Evolutionary conservation across 164 flowering plant genomes (phyloP).

Genomic region (Stephania cephalantha): DNA sequence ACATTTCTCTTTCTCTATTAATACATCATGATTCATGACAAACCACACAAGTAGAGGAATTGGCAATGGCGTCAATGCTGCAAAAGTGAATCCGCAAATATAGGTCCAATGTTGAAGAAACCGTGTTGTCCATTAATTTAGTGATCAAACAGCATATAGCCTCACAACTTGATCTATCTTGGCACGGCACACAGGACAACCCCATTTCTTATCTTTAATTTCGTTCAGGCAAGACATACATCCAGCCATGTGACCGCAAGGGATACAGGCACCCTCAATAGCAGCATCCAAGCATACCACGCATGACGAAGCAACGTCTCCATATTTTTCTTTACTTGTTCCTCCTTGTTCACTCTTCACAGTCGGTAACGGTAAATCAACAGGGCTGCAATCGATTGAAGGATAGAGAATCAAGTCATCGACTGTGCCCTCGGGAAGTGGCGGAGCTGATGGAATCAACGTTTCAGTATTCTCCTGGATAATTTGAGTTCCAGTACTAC

Average conservation of each 20-base stretch:
- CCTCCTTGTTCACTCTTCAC: slow-evolving; percentile 15
- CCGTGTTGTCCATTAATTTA: neutral
- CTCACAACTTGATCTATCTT: slow-evolving; percentile 66
- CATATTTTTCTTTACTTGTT: slow-evolving; percentile 21
- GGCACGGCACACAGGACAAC: slow-evolving; percentile 94
- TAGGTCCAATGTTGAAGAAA: neutral
- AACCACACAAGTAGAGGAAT: neutral
- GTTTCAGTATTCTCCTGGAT: slow-evolving; percentile 13
- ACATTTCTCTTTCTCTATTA: neutral
- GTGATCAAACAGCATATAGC: slow-evolving; percentile 60
- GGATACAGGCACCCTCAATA: slow-evolving; percentile 86
- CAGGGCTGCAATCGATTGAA: slow-evolving; percentile 48
- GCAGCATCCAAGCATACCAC: slow-evolving; percentile 90
- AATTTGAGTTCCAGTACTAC: slow-evolving; percentile 16
- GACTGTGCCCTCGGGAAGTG: slow-evolving; percentile 27
- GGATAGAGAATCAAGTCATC: slow-evolving; percentile 75
- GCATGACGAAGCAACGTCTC: slow-evolving; percentile 41
- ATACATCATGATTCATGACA: neutral
- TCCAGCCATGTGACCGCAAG: slow-evolving; percentile 98
- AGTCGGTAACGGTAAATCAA: slow-evolving; percentile 33
- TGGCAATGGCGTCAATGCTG: neutral
- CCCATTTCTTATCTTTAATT: slow-evolving; percentile 70
- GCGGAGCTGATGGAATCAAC: slow-evolving; percentile 67
- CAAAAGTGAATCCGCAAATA: neutral
- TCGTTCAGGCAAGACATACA: slow-evolving; percentile 91